A percentile compares a stretch with the other conserved stretches of the same genome.
phyloP scores from a whole-genome alignment of 2,329 filamentous ascomycete genomes.

The Thermomyces lanuginosus region DNA sequence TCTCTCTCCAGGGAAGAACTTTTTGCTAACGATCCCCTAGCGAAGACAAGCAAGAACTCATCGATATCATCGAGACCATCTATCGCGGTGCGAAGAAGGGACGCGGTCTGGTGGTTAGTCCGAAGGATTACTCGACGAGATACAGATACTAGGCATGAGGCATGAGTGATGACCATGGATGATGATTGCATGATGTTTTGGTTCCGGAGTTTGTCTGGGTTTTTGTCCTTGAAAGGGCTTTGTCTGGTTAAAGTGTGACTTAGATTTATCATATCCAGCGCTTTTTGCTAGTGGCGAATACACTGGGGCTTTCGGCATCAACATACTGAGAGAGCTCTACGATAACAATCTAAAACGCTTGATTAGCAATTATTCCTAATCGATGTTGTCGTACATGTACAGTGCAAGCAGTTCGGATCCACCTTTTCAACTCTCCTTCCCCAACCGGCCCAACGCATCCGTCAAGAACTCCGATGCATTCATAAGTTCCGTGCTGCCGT shows the following conservation, averaged over 20 bases:
- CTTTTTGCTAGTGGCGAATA: background rate
- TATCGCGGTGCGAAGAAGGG: constrained; percentile 98
- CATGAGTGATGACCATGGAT: too few relatives aligned
- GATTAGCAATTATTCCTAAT: background rate
- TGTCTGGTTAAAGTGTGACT: too few relatives aligned
- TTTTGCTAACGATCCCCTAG: constrained; percentile 2
- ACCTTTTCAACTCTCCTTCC: constrained; percentile 39
- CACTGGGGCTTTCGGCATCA: too few relatives aligned
- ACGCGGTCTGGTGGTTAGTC: constrained; percentile 84
- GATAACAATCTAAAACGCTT: too few relatives aligned
- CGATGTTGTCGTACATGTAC: background rate
- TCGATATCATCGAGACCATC: constrained; percentile 96
- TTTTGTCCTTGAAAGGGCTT: too few relatives aligned
- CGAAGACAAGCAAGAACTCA: constrained; percentile 95
- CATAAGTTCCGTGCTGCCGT: constrained; percentile 71
- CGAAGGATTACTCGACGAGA: constrained; percentile 60
- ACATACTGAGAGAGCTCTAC: too few relatives aligned
- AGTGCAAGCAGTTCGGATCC: too few relatives aligned
- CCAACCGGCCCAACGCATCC: constrained; percentile 40
- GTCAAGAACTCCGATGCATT: constrained; percentile 46
- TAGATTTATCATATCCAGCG: too few relatives aligned
- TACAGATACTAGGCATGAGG: constrained; percentile 54
- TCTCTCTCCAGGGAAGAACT: background rate
- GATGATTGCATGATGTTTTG: too few relatives aligned
- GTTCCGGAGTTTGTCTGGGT: too few relatives aligned